Conservation (phyloP, 2,329 filamentous ascomycete species). For the Ophiostoma sp. region DNA sequence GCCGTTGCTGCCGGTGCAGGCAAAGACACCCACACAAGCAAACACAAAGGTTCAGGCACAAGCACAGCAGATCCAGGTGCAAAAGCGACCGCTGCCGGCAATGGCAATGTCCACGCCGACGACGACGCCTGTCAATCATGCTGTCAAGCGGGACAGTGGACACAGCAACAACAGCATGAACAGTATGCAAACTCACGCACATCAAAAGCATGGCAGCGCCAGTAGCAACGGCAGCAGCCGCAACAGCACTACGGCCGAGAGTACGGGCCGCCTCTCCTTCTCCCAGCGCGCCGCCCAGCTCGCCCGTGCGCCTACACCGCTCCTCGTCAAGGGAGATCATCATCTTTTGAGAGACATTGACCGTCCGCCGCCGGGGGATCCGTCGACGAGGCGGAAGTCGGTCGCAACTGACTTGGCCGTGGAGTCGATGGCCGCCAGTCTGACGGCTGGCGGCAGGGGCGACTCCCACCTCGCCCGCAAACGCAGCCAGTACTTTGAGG, state of each 20-base stretch:
- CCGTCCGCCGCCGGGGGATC: conserved; percentile 44
- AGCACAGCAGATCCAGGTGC: neutral
- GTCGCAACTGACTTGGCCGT: neutral
- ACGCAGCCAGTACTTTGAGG: conserved; percentile 50
- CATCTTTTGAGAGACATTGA: conserved; percentile 43
- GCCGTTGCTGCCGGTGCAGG: neutral
- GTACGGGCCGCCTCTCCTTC: conserved; percentile 23
- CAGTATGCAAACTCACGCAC: neutral
- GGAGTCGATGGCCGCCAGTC: neutral
- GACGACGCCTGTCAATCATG: neutral
- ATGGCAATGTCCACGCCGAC: neutral
- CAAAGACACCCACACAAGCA: neutral
- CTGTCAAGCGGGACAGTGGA: neutral
- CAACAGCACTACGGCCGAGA: neutral
- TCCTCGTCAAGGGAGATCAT: conserved; percentile 41
- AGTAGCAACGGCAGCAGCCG: neutral
- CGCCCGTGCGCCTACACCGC: conserved; percentile 27
- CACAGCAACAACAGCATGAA: neutral
- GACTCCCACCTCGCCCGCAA: conserved; percentile 28
- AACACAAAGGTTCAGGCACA: neutral
- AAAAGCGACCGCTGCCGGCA: neutral
- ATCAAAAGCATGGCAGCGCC: neutral
- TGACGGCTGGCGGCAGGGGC: neutral
- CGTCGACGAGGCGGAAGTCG: conserved; percentile 36
- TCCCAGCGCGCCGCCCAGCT: conserved; percentile 24